A percentile compares a stretch with the other conserved stretches of the same genome.
Evolutionary conservation across 441 rosid genomes (phyloP).

Genomic region (Jatropha multifida): DNA sequence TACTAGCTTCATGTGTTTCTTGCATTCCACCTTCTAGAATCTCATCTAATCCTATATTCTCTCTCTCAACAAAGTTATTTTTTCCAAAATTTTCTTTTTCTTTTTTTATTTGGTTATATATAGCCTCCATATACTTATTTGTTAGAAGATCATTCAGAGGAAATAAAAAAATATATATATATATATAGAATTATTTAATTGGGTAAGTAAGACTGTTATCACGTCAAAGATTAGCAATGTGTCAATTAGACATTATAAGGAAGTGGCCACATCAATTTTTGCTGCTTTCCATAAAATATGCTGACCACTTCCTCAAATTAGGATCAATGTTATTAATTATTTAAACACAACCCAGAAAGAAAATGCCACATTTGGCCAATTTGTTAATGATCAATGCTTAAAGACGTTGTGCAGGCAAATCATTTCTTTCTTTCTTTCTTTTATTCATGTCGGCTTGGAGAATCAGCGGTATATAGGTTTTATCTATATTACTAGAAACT

Average conservation of each 20-base stretch:
- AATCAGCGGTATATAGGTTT: too few relatives aligned
- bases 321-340: not conserved
- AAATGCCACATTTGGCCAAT: not conserved
- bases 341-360: not conserved
- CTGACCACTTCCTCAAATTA: not conserved
- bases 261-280: not conserved
- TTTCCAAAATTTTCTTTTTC: too few relatives aligned
- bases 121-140: too few relatives aligned
- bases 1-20: not conserved
- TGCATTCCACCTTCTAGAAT: constrained; percentile 37
- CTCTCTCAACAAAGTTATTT: not conserved
- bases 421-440: too few relatives aligned
- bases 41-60: not conserved
- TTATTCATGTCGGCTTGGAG: too few relatives aligned
- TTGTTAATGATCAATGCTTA: not conserved
- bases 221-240: not conserved
- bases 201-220: not conserved
- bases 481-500: too few relatives aligned
- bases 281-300: not conserved
- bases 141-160: too few relatives aligned
- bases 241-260: not conserved
- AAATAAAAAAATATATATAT: not conserved
- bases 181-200: not conserved
- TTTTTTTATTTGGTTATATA: too few relatives aligned
- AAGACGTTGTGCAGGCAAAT: not conserved